A percentile compares a stretch with the other conserved stretches of the same genome.
Evolutionary conservation across 495 filamentous ascomycete genomes (phyloP).

Genomic region (Penicillium crystallinum): DNA sequence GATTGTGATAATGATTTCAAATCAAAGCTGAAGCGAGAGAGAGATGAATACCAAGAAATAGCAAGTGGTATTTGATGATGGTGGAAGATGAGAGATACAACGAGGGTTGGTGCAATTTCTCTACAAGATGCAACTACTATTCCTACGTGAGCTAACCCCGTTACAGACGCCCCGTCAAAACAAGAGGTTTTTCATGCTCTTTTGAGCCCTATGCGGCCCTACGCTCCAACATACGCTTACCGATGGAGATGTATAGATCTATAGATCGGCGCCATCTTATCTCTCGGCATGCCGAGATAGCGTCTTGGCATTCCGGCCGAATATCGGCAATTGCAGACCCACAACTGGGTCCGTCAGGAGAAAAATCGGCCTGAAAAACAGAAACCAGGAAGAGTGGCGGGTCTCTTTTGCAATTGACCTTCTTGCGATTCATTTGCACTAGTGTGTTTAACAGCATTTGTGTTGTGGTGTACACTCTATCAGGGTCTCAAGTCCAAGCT

Average conservation of each 20-base stretch:
- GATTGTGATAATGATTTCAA: background rate
- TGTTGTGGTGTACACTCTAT: background rate
- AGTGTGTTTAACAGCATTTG: too few relatives aligned
- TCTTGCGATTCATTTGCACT: background rate
- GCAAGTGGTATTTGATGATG: background rate
- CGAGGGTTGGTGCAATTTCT: too few relatives aligned
- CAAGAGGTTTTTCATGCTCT: too few relatives aligned
- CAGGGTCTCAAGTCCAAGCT: background rate
- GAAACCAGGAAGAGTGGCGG: background rate
- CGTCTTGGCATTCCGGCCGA: background rate
- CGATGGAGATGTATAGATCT: background rate
- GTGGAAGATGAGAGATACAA: background rate
- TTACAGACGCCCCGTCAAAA: too few relatives aligned
- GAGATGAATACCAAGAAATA: background rate
- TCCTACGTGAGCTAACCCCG: too few relatives aligned
- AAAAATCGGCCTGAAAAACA: background rate
- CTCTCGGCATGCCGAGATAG: background rate
- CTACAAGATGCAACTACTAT: too few relatives aligned
- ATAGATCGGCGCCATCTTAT: background rate
- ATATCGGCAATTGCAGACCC: background rate
- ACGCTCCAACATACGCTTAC: too few relatives aligned
- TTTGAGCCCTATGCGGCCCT: too few relatives aligned
- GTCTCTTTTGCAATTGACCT: background rate
- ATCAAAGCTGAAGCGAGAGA: background rate
- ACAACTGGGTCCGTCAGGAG: background rate